Conservation (phyloP, 805 yeast genomes). For the Sugiyamaella marilandica region DNA sequence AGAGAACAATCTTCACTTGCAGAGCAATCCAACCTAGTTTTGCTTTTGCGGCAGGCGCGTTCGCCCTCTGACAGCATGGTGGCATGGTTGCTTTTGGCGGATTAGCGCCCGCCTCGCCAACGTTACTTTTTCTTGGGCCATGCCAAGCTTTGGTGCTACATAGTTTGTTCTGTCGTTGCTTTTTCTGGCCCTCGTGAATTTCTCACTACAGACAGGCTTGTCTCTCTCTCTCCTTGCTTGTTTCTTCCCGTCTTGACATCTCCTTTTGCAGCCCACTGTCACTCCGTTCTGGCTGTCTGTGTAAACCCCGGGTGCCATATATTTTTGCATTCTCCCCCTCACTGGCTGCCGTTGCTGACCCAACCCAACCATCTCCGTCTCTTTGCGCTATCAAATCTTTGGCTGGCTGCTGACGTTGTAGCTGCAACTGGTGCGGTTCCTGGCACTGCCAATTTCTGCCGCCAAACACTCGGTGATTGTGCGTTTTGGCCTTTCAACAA, state of each 20-base stretch:
- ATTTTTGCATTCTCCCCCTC: too few relatives aligned
- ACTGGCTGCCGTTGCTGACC: too few relatives aligned
- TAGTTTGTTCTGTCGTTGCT: neutral
- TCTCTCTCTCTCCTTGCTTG: neutral
- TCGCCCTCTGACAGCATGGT: neutral
- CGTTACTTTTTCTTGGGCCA: neutral
- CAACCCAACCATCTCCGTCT: too few relatives aligned
- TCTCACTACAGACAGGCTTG: neutral
- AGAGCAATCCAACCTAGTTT: neutral
- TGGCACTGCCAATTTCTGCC: too few relatives aligned
- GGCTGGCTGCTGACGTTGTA: too few relatives aligned
- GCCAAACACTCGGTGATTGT: too few relatives aligned
- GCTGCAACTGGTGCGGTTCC: too few relatives aligned
- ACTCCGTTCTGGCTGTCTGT: too few relatives aligned
- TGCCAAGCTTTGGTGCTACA: slow-evolving; percentile 2
- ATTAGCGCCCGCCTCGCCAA: neutral
- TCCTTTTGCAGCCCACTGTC: too few relatives aligned
- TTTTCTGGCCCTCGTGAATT: slow-evolving; percentile 1
- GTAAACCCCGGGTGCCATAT: too few relatives aligned
- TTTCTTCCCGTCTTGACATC: neutral
- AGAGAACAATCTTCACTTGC: slow-evolving; percentile 2
- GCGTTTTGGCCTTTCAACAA: too few relatives aligned
- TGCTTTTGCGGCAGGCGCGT: slow-evolving; percentile 3
- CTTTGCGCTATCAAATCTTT: too few relatives aligned
- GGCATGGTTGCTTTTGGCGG: neutral